phyloP scores from a whole-genome alignment of 129 eudicot species.

The Oenanthe sinensis region DNA sequence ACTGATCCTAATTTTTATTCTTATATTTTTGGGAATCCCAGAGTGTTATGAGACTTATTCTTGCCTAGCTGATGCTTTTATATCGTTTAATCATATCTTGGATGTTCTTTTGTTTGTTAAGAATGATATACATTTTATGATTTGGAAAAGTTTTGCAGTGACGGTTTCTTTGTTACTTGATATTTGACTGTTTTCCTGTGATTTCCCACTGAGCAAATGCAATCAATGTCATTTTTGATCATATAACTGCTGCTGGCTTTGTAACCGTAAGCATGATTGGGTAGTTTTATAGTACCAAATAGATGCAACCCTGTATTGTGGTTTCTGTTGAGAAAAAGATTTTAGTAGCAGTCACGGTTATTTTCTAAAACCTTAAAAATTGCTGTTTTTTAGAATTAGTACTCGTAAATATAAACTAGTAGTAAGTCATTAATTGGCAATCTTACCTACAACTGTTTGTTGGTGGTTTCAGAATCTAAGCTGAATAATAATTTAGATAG shows the following conservation, averaged over 20 bases:
- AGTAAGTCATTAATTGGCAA: no score
- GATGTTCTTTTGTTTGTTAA: neutral
- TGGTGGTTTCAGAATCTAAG: neutral
- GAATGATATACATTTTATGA: neutral
- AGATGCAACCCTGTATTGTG: neutral
- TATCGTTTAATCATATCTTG: neutral
- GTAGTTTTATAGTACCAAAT: no score
- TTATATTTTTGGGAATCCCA: neutral
- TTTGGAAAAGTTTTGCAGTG: neutral
- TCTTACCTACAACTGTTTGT: neutral
- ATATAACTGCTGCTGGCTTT: neutral
- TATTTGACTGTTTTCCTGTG: neutral
- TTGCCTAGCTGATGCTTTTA: neutral
- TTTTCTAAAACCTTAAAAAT: neutral
- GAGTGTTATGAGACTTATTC: neutral
- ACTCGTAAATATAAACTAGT: no score
- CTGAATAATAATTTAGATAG: neutral
- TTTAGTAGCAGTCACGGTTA: no score
- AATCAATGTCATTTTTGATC: neutral
- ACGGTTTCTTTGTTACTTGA: neutral
- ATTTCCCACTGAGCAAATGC: neutral
- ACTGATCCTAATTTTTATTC: neutral
- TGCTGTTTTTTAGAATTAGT: neutral
- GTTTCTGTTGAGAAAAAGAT: neutral
- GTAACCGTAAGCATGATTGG: no score